Conservation (phyloP, 2,329 filamentous ascomycete genomes). For the Paecilomyces sp. region DNA sequence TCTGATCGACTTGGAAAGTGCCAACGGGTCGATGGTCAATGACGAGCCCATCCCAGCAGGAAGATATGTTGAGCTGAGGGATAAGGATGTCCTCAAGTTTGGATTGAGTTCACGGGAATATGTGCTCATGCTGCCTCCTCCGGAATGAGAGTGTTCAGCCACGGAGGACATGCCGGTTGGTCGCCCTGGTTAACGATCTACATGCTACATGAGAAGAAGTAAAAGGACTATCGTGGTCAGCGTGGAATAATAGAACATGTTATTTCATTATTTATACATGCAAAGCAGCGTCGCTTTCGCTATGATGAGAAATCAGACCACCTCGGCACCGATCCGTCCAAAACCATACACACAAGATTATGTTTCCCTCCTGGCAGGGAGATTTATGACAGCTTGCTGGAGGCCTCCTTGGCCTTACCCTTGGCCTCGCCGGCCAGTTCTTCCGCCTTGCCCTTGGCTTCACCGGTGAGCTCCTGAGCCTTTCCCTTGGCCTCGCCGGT, state of each 20-base stretch:
- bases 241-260: not conserved
- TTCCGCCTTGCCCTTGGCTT: constrained; percentile 25
- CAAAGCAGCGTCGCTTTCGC: not conserved
- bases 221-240: not conserved
- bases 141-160: constrained; percentile 5
- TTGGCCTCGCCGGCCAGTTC: constrained; percentile 20
- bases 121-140: constrained; percentile 72
- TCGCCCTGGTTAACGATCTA: not conserved
- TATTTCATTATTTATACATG: constrained; percentile 1
- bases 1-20: constrained; percentile 86
- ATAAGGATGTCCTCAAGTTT: constrained; percentile 85
- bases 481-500: constrained; percentile 27
- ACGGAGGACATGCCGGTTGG: not conserved
- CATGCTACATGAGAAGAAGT: not conserved
- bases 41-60: constrained; percentile 64
- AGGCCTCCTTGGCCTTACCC: constrained; percentile 25
- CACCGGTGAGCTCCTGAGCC: constrained; percentile 16
- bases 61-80: constrained; percentile 76
- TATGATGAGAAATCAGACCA: constrained; percentile 4
- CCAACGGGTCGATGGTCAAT: constrained; percentile 83
- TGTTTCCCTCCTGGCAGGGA: constrained; percentile 8
- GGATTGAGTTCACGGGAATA: constrained; percentile 87
- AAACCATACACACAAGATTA: not conserved
- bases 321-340: not conserved
- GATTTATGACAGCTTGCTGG: not conserved